phyloP scores from a whole-genome alignment of 2,329 filamentous ascomycete genomes.

The Aspergillus quadrilineatus region DNA sequence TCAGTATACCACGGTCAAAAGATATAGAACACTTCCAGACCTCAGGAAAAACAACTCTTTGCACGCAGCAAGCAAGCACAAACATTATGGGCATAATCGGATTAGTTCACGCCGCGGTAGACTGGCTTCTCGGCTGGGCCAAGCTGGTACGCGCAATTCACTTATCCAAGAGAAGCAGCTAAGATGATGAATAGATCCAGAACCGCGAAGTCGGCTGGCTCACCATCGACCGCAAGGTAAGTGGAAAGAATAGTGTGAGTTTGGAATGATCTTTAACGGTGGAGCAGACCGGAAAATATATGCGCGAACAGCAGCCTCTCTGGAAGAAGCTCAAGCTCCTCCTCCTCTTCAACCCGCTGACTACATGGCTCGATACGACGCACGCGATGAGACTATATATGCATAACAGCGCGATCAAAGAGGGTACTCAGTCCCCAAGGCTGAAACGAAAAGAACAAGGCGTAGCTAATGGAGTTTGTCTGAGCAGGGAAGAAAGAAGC shows the following conservation, averaged over 20 bases:
- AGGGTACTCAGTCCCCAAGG: slow-evolving; percentile 20
- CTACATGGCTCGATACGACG: slow-evolving; percentile 43
- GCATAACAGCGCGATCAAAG: slow-evolving; percentile 36
- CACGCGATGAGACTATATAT: slow-evolving; percentile 39
- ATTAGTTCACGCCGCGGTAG: slow-evolving; percentile 4
- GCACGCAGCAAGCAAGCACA: background rate
- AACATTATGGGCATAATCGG: background rate
- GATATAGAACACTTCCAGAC: background rate
- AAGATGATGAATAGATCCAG: slow-evolving; percentile 18
- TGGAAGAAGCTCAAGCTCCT: slow-evolving; percentile 45
- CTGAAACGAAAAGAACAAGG: background rate
- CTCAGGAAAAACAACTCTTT: no score
- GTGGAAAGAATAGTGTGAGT: background rate
- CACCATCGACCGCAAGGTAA: slow-evolving; percentile 28
- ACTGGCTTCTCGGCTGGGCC: slow-evolving; percentile 9
- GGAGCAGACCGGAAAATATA: slow-evolving; percentile 32
- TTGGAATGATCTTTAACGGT: background rate
- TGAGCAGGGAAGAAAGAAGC: slow-evolving; percentile 23
- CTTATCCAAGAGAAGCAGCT: background rate
- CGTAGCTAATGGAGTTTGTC: background rate
- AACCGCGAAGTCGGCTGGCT: slow-evolving; percentile 34
- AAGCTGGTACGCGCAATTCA: slow-evolving; percentile 1
- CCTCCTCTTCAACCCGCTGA: slow-evolving; percentile 43
- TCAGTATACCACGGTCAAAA: background rate
- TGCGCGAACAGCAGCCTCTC: slow-evolving; percentile 42